Evolutionary conservation across 192 early-diverging fungal genomes (phyloP).

Genomic region (Allomyces javanicus): DNA sequence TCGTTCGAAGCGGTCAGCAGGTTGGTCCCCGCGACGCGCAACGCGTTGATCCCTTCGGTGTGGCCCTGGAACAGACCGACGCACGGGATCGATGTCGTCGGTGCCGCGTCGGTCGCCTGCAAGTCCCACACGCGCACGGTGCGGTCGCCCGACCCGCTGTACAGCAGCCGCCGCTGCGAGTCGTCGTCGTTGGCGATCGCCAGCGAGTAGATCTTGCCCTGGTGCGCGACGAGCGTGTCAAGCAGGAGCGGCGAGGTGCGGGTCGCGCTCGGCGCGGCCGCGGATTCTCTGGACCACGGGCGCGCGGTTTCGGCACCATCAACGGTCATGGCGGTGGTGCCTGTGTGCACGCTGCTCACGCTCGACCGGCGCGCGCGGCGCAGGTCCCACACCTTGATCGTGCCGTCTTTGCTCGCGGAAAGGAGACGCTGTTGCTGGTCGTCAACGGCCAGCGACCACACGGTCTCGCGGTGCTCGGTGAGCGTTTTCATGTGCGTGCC

Average conservation of each 20-base stretch:
- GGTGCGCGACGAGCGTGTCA: conserved; percentile 19
- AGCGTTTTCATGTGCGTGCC: conserved; percentile 19
- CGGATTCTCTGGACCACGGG: background rate
- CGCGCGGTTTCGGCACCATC: no score
- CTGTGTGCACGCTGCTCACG: background rate
- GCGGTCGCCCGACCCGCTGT: conserved; percentile 28
- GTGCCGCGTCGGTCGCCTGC: conserved; percentile 10
- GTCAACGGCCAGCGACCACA: conserved; percentile 33
- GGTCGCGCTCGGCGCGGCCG: background rate
- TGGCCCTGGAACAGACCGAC: conserved; percentile 29
- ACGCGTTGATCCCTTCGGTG: conserved; percentile 27
- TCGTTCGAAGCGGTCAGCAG: conserved; percentile 16
- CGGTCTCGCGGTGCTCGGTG: conserved; percentile 26
- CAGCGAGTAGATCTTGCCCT: conserved; percentile 30
- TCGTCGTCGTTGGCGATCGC: conserved; percentile 12
- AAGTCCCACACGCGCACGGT: conserved; percentile 34
- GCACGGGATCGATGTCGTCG: no score
- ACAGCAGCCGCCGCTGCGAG: conserved; percentile 8
- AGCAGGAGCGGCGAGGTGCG: background rate
- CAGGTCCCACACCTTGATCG: conserved; percentile 26
- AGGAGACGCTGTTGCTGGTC: conserved; percentile 18
- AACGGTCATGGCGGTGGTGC: background rate
- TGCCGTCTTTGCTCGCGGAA: conserved; percentile 31
- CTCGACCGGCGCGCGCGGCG: background rate
- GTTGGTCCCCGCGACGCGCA: conserved; percentile 17